Evolutionary conservation across 225 moss, liverwort and hornwort genomes (phyloP), one percentile per base, ranked within the genome.

Genomic region (Ulota crispa): DNA sequence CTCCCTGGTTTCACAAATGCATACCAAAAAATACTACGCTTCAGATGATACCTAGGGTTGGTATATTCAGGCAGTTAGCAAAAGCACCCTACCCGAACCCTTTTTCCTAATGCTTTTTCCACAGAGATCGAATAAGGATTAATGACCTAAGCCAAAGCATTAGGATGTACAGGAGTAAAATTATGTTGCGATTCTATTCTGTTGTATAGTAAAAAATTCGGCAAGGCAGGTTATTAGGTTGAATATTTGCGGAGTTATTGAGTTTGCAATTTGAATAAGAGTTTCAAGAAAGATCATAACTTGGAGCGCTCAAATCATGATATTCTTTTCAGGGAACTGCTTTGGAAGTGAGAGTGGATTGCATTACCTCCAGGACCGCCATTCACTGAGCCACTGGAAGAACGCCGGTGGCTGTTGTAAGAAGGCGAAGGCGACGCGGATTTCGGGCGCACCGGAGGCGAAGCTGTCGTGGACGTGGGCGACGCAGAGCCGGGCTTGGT

Each of bases 391-490:
- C 74, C 81, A 50, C 81, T 81, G 74, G 31, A 23, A 2, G 74
- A 81, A 16, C 81, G 81, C n/a, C 81, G 54, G 31, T 75, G 81
- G 66, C 66, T 73, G 19, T 53, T 67, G n/a, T 75, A 30, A 10
- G 74, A 75, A n/a, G 81, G 81, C 14, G 81, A 81, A 8, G 81
- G 81, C 41, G 81, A 81, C 42, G 81, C 81, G 55, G 81, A 81
- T 67, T 81, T 81, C 5, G 81, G 81, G 74, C 81, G 74, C 54
- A 81, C 74, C 10, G 55, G 65, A 31, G 81, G 74, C 9, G 81
- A 81, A 75, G 81, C 81, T 64, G 56, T n/a, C 4, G 81, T 80
- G 32, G 72, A 81, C 10, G 81, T 81, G 19, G 81, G 81, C 56
- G 81, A 81, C 65, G 81, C 81, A 30, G 66, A 81, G 56, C 73